phyloP scores from a whole-genome alignment of 306 rosid species.

The Cicer yamashitae region DNA sequence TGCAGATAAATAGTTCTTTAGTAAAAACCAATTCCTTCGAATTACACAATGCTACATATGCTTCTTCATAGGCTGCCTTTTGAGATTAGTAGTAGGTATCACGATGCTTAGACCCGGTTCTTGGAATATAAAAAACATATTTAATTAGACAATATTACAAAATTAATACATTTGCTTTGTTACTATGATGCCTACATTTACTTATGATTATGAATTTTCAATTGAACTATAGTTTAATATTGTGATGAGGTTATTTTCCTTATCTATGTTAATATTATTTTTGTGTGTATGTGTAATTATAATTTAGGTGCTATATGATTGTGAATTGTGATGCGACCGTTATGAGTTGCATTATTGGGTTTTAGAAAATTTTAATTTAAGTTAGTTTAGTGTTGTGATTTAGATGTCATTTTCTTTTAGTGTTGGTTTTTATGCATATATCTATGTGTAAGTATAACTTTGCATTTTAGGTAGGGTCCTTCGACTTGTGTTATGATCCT shows the following conservation, averaged over 20 bases:
- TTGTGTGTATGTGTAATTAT: not conserved
- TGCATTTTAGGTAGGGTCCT: not conserved
- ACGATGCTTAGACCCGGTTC: slow-evolving; percentile 1
- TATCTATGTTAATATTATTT: not conserved
- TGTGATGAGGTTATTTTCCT: not conserved
- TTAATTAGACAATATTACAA: not conserved
- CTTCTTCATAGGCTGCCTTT: not conserved
- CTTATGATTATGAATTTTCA: not conserved
- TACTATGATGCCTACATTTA: not conserved
- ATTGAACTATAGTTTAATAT: not conserved
- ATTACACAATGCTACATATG: not conserved
- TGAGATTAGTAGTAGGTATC: not conserved
- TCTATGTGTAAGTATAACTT: not conserved
- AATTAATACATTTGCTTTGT: not conserved
- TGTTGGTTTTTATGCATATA: not conserved
- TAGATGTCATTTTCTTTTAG: not conserved
- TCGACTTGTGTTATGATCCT: not conserved
- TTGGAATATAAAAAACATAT: not conserved
- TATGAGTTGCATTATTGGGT: not conserved
- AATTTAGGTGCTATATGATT: not conserved
- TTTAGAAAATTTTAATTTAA: not conserved
- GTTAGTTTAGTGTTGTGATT: not conserved
- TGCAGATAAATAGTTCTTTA: slow-evolving; percentile 20
- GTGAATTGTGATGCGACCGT: not conserved
- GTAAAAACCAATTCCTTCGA: slow-evolving; percentile 20